phyloP scores from a whole-genome alignment of 2,329 filamentous ascomycete genomes.

The Cryphonectria carpinicola region DNA sequence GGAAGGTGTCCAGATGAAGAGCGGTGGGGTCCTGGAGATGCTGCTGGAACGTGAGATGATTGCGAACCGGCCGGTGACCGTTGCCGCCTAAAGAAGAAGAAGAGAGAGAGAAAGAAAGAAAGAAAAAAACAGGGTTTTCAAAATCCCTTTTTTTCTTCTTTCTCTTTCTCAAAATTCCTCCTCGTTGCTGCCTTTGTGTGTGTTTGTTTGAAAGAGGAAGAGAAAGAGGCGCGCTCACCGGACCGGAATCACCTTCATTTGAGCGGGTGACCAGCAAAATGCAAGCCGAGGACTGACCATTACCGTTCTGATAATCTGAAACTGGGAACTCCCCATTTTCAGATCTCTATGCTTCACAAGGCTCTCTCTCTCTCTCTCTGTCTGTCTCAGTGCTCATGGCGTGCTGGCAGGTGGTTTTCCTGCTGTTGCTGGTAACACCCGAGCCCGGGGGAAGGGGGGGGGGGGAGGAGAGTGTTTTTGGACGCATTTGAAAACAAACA shows the following conservation, averaged over 20 bases:
- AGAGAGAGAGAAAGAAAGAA: neutral
- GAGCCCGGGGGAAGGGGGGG: neutral
- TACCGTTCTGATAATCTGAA: constrained; percentile 19
- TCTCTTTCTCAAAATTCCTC: neutral
- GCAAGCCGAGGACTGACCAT: constrained; percentile 17
- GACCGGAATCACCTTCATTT: constrained; percentile 38
- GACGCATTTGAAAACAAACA: neutral
- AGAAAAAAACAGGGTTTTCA: too few relatives aligned
- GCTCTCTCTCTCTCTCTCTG: neutral
- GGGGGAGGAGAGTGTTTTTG: neutral
- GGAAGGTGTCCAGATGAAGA: constrained; percentile 40
- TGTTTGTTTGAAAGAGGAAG: neutral
- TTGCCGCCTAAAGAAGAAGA: constrained; percentile 30
- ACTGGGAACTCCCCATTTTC: constrained; percentile 7
- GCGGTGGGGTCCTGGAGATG: constrained; percentile 56
- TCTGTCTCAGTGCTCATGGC: neutral
- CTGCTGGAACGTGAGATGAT: constrained; percentile 60
- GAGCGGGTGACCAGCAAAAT: constrained; percentile 34
- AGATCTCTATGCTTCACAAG: neutral
- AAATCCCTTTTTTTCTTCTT: too few relatives aligned
- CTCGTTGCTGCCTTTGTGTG: constrained; percentile 12
- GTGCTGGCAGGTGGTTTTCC: neutral
- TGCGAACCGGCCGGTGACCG: constrained; percentile 36
- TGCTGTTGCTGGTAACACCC: neutral
- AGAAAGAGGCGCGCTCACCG: constrained; percentile 34